Evolutionary conservation across 768 basidiomycete species (phyloP), one percentile per base, ranked within the genome.

Genomic region (Agaricus blazei): DNA sequence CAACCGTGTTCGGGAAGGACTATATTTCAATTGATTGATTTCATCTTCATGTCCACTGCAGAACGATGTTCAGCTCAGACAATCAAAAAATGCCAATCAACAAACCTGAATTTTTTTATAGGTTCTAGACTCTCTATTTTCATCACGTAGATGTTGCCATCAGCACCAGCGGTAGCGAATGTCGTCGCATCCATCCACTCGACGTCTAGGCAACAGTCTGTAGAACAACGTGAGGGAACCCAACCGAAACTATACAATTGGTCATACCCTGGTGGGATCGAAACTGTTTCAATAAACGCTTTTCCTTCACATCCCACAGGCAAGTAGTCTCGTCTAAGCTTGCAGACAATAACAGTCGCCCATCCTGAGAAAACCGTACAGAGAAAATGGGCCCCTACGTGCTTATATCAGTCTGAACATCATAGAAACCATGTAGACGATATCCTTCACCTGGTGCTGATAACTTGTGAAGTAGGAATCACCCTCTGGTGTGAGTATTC

Each of bases 361-460:
- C 88, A 36, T 80, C 78, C 57, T 76, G 81, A 11, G 90, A 93
- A 63, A 93, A 93, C 53, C 82, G 80, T 44, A 83, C 79, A 42
- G 89, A 81, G 64, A 93, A 92, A 66, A 93, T 84, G 29, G 90
- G 87, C 53, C 84, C 89, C 88, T 91, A 75, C 75, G 44, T 54
- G 19, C 27, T 68, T 60, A 63, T 61, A 51, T 63, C 47, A 58
- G 31, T 61, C 61, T 68, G 52, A 65, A 64, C 19, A 58, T 59
- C 49, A 26, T 41, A 47, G 51, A 42, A 34, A 37, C 24, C 27
- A 26, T 44, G 40, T 54, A 36, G 37, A 34, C 29, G 31, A 46
- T 47, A 15, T 63, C 62, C 72, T 68, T 19, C 71, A 88, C 88
- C 79, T 83, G 73, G 62, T 91, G 89, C 57, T 82, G 79, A 29